These are phyloP conservation scores for thale cress (Arabidopsis thaliana) DNA, from an alignment of 345 rosid species.

Conservation along the genomic window DNA sequence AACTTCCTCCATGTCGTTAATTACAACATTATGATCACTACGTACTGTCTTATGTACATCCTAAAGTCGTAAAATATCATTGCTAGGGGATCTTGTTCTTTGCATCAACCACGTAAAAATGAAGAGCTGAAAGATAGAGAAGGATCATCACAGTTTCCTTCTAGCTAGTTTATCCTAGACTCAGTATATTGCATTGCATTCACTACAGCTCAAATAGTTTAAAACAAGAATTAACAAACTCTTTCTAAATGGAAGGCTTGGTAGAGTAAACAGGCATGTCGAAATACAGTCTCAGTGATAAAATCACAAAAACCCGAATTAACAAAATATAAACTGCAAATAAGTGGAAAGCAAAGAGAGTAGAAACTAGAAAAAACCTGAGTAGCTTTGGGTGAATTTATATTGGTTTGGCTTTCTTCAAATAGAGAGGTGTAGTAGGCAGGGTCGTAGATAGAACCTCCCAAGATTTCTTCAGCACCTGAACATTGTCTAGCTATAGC, in stretches of 20 bases:
- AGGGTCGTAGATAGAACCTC: conserved; percentile 84
- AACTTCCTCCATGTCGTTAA: neutral
- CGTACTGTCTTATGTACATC: neutral
- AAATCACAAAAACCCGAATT: neutral
- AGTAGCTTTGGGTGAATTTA: conserved; percentile 32
- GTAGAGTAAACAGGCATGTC: conserved; percentile 1
- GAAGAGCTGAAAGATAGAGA: conserved; percentile 18
- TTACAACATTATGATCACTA: neutral
- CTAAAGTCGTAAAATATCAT: neutral
- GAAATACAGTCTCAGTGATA: conserved; percentile 1
- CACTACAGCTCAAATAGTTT: neutral
- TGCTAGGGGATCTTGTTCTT: conserved; percentile 24
- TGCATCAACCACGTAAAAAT: conserved; percentile 12
- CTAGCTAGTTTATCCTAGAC: conserved; percentile 4
- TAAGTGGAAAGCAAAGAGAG: neutral
- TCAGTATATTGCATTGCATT: conserved; percentile 7
- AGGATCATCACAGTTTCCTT: conserved; percentile 7
- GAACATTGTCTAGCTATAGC: conserved; percentile 57
- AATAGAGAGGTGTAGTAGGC: conserved; percentile 78
- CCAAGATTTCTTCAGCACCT: conserved; percentile 63
- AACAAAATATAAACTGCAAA: neutral
- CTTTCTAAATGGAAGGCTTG: neutral
- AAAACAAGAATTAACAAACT: neutral
- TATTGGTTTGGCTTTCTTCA: conserved; percentile 64
- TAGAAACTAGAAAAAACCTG: conserved; percentile 14